Percentiles rank a stretch among this genome's conserved stretches.
These are phyloP conservation scores for Diplotaxis tenuifolia DNA, from an alignment of 345 rosid species.

Conservation along the genomic window DNA sequence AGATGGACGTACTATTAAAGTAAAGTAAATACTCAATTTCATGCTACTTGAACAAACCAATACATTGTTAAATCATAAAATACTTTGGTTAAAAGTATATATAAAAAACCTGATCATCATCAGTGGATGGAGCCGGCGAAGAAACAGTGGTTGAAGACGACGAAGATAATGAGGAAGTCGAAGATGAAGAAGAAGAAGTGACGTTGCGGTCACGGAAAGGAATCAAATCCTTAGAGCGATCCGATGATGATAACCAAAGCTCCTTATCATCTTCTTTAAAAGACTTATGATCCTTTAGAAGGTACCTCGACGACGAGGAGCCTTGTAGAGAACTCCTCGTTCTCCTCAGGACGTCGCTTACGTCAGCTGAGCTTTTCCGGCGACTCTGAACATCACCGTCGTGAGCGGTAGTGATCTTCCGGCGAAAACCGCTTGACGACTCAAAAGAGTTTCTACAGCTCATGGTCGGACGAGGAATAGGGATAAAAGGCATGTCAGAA, in stretches of 20 bases:
- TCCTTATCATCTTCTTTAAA: constrained; percentile 34
- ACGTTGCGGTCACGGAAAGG: constrained; percentile 34
- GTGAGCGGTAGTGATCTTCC: constrained; percentile 43
- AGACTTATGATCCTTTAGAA: constrained; percentile 52
- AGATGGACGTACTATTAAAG: background rate
- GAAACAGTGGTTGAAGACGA: constrained; percentile 41
- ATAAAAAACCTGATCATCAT: constrained; percentile 52
- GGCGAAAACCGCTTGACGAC: constrained; percentile 31
- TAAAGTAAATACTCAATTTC: background rate
- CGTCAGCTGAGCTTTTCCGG: constrained; percentile 66
- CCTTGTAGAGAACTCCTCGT: constrained; percentile 28
- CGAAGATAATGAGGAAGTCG: constrained; percentile 23
- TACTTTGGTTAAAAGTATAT: constrained; percentile 2
- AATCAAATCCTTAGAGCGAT: constrained; percentile 34
- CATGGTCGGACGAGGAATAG: constrained; percentile 42
- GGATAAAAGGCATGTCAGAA: constrained; percentile 38
- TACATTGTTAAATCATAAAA: background rate
- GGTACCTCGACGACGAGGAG: constrained; percentile 57
- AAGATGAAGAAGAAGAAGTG: constrained; percentile 35
- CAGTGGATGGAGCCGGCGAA: constrained; percentile 44
- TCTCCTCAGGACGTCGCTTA: constrained; percentile 36
- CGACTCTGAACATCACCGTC: constrained; percentile 31
- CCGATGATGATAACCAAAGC: constrained; percentile 44
- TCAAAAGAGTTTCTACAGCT: constrained; percentile 37
- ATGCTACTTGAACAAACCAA: background rate